Conservation (phyloP, 345 rosid species). For the Dovyalis caffra region DNA sequence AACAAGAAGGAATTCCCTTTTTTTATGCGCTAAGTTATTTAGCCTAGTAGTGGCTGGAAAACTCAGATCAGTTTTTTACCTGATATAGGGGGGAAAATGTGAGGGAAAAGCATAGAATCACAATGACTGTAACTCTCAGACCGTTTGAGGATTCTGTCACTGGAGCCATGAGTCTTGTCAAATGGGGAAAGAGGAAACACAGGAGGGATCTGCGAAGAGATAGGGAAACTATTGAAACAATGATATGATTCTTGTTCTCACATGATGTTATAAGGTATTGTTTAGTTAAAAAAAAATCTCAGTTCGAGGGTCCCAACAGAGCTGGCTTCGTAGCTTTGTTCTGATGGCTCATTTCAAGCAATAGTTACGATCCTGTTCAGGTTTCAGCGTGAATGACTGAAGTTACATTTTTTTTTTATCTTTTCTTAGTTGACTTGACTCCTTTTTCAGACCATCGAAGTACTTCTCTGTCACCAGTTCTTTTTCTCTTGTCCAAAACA, state of each 20-base stretch:
- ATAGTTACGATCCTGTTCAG: constrained; percentile 12
- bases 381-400: constrained; percentile 21
- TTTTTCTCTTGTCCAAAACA: too few relatives aligned
- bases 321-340: neutral
- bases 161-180: constrained; percentile 14
- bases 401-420: constrained; percentile 17
- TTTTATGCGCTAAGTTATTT: neutral
- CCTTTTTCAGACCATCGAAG: constrained; percentile 2
- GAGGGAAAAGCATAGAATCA: neutral
- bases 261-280: neutral
- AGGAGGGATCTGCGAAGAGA: neutral
- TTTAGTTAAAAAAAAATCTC: neutral
- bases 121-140: neutral
- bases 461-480: neutral
- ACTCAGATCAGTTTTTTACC: constrained; percentile 7
- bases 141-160: neutral
- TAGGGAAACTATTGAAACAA: neutral
- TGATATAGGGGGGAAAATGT: neutral
- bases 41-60: neutral
- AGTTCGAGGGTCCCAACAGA: constrained; percentile 18
- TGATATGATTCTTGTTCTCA: neutral
- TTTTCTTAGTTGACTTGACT: constrained; percentile 17
- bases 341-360: constrained; percentile 27
- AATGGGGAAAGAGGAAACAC: neutral
- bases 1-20: neutral